These are phyloP conservation scores for Leishmania arabica DNA, from an alignment of 208 protist genomes.

Conservation along the genomic window DNA sequence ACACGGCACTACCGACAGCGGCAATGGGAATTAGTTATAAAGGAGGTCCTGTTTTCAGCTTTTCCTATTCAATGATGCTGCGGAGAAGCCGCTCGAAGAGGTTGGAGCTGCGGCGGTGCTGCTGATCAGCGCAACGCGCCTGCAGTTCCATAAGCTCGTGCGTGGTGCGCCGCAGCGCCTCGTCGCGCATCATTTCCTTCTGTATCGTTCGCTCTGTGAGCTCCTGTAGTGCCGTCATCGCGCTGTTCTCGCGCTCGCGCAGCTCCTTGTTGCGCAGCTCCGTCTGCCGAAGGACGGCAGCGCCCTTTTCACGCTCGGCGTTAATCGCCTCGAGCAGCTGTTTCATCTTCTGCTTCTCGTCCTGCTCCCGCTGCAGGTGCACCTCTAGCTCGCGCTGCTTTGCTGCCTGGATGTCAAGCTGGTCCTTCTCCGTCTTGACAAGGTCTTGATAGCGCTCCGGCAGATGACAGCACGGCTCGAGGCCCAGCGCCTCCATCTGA, in stretches of 20 bases:
- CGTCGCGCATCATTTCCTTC: conserved; percentile 65
- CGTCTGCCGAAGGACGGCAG: conserved; percentile 45
- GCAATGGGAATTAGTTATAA: too few species aligned
- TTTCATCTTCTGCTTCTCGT: conserved; percentile 62
- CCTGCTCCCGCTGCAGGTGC: conserved; percentile 50
- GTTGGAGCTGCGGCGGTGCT: conserved; percentile 36
- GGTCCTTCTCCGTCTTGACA: conserved; percentile 49
- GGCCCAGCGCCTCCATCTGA: conserved; percentile 68
- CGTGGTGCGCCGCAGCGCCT: conserved; percentile 57
- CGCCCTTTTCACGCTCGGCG: conserved; percentile 61
- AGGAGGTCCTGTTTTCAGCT: background rate
- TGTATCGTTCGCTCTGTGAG: conserved; percentile 51
- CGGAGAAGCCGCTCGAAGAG: conserved; percentile 44
- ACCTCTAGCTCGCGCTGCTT: conserved; percentile 70
- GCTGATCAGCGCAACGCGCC: conserved; percentile 42
- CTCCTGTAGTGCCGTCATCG: conserved; percentile 41
- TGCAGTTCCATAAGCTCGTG: conserved; percentile 71
- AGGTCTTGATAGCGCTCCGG: conserved; percentile 72
- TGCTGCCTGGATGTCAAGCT: conserved; percentile 52
- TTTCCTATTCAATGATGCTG: conserved; percentile 23
- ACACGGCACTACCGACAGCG: background rate
- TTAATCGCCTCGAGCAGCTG: conserved; percentile 65
- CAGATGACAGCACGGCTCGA: conserved; percentile 71
- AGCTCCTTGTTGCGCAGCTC: conserved; percentile 58
- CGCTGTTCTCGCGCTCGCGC: conserved; percentile 50